Percentiles rank a stretch among this genome's conserved stretches.
Conservation (phyloP, 768 basidiomycete genomes). For the Lactarius evosmus region DNA sequence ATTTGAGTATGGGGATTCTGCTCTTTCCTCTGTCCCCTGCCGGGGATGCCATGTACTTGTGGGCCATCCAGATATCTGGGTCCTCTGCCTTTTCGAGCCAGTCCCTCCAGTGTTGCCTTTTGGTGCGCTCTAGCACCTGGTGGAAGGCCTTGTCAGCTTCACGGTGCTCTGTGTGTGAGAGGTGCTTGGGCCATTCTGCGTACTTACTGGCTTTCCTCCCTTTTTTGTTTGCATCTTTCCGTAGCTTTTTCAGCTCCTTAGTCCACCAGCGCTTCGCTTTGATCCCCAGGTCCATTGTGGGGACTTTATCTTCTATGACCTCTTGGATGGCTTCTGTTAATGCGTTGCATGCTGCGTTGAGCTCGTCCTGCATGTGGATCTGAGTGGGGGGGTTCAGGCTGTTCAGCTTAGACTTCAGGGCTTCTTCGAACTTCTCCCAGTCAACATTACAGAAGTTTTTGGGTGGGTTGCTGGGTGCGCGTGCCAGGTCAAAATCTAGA, state of each 20-base stretch:
- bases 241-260: neutral
- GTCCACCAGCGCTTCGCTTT: conserved; percentile 13
- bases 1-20: conserved; percentile 28
- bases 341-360: too few relatives aligned
- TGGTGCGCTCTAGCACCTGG: conserved; percentile 25
- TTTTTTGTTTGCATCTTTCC: neutral
- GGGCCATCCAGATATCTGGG: conserved; percentile 29
- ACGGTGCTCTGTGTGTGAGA: neutral
- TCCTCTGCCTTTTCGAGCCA: conserved; percentile 29
- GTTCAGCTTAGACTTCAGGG: too few relatives aligned
- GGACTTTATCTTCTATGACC: neutral
- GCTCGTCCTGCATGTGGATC: too few relatives aligned
- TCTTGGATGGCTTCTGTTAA: neutral
- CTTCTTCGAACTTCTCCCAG: too few relatives aligned
- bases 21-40: conserved; percentile 23
- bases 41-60: conserved; percentile 10
- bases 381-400: too few relatives aligned
- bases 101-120: conserved; percentile 30
- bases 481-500: too few relatives aligned
- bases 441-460: too few relatives aligned
- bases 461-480: too few relatives aligned
- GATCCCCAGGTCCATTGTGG: neutral
- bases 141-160: conserved; percentile 15
- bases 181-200: neutral
- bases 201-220: neutral